Evolutionary conservation across 2,329 filamentous ascomycete genomes (phyloP).

Genomic region (Coniella lustricola): DNA sequence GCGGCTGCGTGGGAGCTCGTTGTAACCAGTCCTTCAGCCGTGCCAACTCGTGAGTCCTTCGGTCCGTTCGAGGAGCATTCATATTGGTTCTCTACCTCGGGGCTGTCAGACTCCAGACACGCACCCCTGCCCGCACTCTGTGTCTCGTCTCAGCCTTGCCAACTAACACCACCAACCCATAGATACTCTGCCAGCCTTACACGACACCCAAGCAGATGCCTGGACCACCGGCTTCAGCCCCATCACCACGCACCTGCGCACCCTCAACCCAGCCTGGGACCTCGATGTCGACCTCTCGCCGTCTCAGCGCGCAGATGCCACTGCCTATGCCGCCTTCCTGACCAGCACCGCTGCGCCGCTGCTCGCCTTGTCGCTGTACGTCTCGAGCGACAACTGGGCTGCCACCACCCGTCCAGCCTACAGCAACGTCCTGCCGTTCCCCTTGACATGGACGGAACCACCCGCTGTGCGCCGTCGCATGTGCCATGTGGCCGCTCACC

Average conservation of each 20-base stretch:
- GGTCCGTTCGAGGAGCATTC: no score
- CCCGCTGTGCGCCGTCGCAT: slow-evolving; percentile 65
- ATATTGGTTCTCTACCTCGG: no score
- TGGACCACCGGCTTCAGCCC: slow-evolving; percentile 55
- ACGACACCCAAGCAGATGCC: slow-evolving; percentile 39
- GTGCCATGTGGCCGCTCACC: slow-evolving; percentile 59
- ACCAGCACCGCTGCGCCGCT: slow-evolving; percentile 68
- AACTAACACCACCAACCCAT: slow-evolving; percentile 6
- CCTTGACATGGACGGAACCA: slow-evolving; percentile 80
- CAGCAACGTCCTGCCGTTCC: slow-evolving; percentile 72
- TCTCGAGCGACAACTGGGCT: slow-evolving; percentile 83
- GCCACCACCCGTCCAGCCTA: slow-evolving; percentile 72
- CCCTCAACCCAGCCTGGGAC: slow-evolving; percentile 22
- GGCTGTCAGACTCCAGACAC: neutral
- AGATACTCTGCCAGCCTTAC: slow-evolving; percentile 51
- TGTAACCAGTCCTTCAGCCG: slow-evolving; percentile 62
- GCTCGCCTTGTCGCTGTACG: slow-evolving; percentile 80
- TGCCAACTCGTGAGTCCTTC: slow-evolving; percentile 63
- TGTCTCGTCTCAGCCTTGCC: neutral
- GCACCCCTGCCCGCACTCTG: neutral
- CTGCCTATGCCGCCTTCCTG: slow-evolving; percentile 61
- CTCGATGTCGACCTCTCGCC: slow-evolving; percentile 34
- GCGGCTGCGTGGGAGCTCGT: slow-evolving; percentile 59
- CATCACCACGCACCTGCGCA: slow-evolving; percentile 51
- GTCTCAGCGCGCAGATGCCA: slow-evolving; percentile 37